Evolutionary conservation across 352 stramenopile genomes (phyloP).

Genomic region (Phytophthora tentaculata): DNA sequence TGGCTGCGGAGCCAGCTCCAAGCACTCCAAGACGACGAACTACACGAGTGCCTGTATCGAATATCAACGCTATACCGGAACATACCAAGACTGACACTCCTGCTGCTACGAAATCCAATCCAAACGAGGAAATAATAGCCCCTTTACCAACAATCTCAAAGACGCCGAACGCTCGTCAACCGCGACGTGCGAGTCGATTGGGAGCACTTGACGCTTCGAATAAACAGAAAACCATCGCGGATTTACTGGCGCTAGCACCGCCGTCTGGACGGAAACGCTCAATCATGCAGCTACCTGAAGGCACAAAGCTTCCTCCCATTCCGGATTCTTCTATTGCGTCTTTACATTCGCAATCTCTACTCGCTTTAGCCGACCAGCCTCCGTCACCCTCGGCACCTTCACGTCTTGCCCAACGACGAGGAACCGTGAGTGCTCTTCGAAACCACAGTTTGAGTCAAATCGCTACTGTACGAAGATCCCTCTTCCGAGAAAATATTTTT

Average conservation of each 20-base stretch:
- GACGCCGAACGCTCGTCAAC: constrained; percentile 28
- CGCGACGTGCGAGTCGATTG: constrained; percentile 22
- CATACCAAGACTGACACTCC: constrained; percentile 12
- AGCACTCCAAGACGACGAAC: constrained; percentile 29
- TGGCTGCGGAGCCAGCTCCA: not conserved
- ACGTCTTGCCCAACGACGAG: constrained; percentile 31
- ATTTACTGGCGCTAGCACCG: constrained; percentile 21
- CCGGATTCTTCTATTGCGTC: not conserved
- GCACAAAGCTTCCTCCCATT: constrained; percentile 22
- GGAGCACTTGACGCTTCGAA: constrained; percentile 11
- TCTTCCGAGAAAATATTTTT: constrained; percentile 78
- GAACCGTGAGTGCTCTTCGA: constrained; percentile 47
- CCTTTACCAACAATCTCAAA: constrained; percentile 14
- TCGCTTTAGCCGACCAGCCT: constrained; percentile 22
- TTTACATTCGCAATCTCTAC: constrained; percentile 5
- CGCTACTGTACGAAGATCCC: constrained; percentile 38
- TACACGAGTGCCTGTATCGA: constrained; percentile 18
- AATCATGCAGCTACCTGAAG: constrained; percentile 29
- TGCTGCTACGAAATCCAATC: not conserved
- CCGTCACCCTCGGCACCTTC: constrained; percentile 1
- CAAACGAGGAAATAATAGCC: not conserved
- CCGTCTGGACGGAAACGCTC: constrained; percentile 15
- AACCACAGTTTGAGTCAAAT: constrained; percentile 44
- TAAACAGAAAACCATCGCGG: constrained; percentile 24
- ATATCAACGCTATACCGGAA: constrained; percentile 38